phyloP scores from a whole-genome alignment of 805 yeast species.

The Cyberlindnera euphorbiiphila region DNA sequence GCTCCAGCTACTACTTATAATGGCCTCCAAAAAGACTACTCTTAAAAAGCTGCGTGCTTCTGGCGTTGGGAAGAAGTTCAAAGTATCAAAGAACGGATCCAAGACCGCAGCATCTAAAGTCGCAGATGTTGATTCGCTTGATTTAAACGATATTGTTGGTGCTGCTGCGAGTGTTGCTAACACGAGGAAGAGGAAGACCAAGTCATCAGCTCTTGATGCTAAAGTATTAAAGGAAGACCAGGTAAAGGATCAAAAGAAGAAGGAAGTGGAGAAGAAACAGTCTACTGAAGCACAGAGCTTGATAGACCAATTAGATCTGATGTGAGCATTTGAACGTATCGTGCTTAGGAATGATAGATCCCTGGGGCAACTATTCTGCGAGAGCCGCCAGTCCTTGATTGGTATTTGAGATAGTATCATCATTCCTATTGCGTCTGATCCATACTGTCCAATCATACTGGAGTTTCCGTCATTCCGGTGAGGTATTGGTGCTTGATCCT shows the following conservation, averaged over 20 bases:
- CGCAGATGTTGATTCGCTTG: conserved; percentile 11
- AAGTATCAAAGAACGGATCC: conserved; percentile 10
- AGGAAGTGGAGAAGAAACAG: conserved; percentile 11
- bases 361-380: too few species aligned
- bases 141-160: conserved; percentile 13
- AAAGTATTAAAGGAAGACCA: conserved; percentile 11
- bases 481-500: too few species aligned
- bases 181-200: neutral
- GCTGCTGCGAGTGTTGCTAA: conserved; percentile 12
- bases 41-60: conserved; percentile 2
- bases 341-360: too few species aligned
- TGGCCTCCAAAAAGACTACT: too few species aligned
- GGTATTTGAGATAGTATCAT: too few species aligned
- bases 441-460: too few species aligned
- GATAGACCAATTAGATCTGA: conserved; percentile 14
- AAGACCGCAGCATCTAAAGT: conserved; percentile 14
- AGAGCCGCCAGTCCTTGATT: too few species aligned
- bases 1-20: too few species aligned
- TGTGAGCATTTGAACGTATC: too few species aligned
- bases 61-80: conserved; percentile 9
- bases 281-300: conserved; percentile 11
- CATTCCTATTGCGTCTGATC: too few species aligned
- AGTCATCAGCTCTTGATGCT: neutral
- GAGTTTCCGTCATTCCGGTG: too few species aligned
- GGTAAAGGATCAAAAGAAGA: conserved; percentile 10